A percentile compares a stretch with the other conserved stretches of the same genome.
These are phyloP conservation scores for Nakazawaea ambrosiae DNA, from an alignment of 805 yeast genomes.

Conservation along the genomic window DNA sequence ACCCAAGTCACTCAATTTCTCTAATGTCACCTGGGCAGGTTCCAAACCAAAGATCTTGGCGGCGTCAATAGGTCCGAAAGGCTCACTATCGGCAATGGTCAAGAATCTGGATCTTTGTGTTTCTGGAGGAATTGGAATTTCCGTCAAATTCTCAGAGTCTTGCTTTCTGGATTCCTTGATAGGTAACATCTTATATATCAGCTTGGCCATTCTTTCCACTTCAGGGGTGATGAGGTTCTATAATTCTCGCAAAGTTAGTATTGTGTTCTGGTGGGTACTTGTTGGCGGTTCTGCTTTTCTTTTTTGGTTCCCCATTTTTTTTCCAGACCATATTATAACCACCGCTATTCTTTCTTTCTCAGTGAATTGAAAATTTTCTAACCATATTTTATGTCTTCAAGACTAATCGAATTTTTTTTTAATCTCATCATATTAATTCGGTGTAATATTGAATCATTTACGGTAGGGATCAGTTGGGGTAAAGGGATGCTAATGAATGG, in stretches of 20 bases:
- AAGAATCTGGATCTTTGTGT: slow-evolving; percentile 76
- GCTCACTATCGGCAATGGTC: slow-evolving; percentile 89
- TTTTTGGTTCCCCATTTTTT: too few relatives aligned
- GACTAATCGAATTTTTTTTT: slow-evolving; percentile 61
- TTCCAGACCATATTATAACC: neutral
- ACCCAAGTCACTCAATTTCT: slow-evolving; percentile 56
- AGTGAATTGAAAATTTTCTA: slow-evolving; percentile 22
- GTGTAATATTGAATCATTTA: too few relatives aligned
- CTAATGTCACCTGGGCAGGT: slow-evolving; percentile 79
- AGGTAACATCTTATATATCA: slow-evolving; percentile 80
- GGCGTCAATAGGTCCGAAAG: slow-evolving; percentile 94
- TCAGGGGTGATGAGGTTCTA: slow-evolving; percentile 48
- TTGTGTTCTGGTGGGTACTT: neutral
- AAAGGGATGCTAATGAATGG: too few relatives aligned
- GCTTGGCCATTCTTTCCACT: slow-evolving; percentile 47
- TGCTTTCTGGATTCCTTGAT: slow-evolving; percentile 38
- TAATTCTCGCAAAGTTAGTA: slow-evolving; percentile 3
- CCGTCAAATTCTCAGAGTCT: slow-evolving; percentile 75
- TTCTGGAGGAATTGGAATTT: slow-evolving; percentile 84
- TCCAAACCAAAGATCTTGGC: slow-evolving; percentile 76
- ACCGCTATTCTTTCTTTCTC: neutral
- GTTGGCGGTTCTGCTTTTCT: too few relatives aligned
- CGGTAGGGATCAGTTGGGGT: too few relatives aligned
- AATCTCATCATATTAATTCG: slow-evolving; percentile 40
- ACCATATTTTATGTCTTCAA: slow-evolving; percentile 62